Base-by-base conservation (phyloP, 345 rosid species). In the Eutrema japonicum region DNA sequence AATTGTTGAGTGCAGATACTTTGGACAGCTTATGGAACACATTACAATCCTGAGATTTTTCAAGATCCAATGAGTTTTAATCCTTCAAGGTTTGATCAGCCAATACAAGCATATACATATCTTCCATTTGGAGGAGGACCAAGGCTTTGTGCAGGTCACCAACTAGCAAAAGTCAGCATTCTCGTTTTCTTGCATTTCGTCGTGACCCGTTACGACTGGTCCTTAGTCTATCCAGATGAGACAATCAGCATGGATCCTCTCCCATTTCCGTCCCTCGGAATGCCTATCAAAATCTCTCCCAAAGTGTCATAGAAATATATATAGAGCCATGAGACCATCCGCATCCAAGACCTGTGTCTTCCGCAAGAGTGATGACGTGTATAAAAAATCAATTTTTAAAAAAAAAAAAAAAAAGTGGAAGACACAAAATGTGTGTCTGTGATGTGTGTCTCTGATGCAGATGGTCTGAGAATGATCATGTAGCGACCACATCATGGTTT, bases 121-220 rank as follows among this genome's bases (percentile, higher is more conserved):
- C 78, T 91, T 26, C 87, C 95, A 5, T 87, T 89, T 6, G 92
- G 97, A 52, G 95, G 91, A 68, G 97, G 97, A 32, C 84, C 91
- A 10, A 87, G 95, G 68, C 71, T 80, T 4, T 87, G 95, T 33
- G 89, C 92, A 0, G 97, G 97, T 9, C 83, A 82, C 78, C 97
- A 84, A 64, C 82, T 91, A 41, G 95, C 95, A 11, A 91, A 87
- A 82, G 27, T 89, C 52, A 87, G 81, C 64, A 91, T 89, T 40
- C 86, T 85, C 9, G 60, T 86, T 37, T 79, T 84, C 71, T 68
- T 86, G 49, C 92, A 91, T 71, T 73, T 69, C 11, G 85, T 83
- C 2, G 80, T 85, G 35, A 87, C 92, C 4, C 38, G 72, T 52
- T 84, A 78, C 3, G 66, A 83, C 3, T 87, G 92, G 88, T 88